Conservation (phyloP, 2,329 filamentous ascomycete genomes). For the Neurospora crassa region DNA sequence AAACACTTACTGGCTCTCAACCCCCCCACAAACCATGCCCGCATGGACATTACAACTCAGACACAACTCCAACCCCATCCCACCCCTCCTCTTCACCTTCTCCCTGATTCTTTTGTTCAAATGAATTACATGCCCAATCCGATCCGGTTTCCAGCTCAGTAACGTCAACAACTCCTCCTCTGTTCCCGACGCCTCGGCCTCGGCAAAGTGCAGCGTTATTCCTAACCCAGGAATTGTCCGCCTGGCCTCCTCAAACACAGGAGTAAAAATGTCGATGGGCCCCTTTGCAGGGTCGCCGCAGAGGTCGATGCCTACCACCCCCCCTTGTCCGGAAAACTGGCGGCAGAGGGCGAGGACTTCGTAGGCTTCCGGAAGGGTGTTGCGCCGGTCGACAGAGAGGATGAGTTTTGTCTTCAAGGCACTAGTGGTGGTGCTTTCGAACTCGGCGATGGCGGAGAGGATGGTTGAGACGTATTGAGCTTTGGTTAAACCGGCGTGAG, state of each 20-base stretch:
- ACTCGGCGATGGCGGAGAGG: conserved; percentile 50
- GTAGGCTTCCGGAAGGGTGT: conserved; percentile 48
- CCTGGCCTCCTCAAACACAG: conserved; percentile 49
- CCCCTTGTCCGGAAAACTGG: conserved; percentile 39
- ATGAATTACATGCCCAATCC: conserved; percentile 73
- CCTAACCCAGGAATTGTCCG: conserved; percentile 37
- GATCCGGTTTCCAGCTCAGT: conserved; percentile 54
- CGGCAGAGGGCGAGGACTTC: conserved; percentile 55
- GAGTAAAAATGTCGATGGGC: conserved; percentile 48
- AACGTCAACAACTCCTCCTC: conserved; percentile 53
- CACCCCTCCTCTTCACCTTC: conserved; percentile 40
- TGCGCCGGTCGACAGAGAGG: conserved; percentile 62
- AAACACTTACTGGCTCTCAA: conserved; percentile 43
- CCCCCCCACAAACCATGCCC: conserved; percentile 58
- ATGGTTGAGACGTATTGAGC: conserved; percentile 56
- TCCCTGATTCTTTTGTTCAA: conserved; percentile 51
- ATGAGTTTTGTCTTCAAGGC: conserved; percentile 55
- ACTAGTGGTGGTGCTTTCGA: conserved; percentile 27
- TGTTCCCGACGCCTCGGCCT: conserved; percentile 48
- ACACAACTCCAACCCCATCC: conserved; percentile 64
- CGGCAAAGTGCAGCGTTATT: conserved; percentile 71
- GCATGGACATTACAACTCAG: conserved; percentile 74
- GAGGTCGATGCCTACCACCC: conserved; percentile 67
- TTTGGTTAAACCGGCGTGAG: conserved; percentile 43
- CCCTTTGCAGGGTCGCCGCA: conserved; percentile 65